These are phyloP conservation scores for Ceriops zippeliana DNA, from an alignment of 345 rosid genomes.

Conservation along the genomic window DNA sequence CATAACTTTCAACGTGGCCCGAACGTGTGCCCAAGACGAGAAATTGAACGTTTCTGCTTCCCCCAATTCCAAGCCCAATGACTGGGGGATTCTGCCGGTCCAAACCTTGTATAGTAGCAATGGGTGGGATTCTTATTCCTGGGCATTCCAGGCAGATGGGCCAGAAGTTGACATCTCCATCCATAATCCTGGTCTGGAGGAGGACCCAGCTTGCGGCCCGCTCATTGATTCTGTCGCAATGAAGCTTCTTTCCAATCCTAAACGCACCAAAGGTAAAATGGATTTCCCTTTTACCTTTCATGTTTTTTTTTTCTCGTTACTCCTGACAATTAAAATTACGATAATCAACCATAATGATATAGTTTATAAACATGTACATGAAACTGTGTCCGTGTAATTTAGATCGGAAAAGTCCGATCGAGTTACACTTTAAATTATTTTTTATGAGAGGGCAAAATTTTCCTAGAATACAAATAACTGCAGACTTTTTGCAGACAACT, in stretches of 20 bases:
- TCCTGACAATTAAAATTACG: too few relatives aligned
- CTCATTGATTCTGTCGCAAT: conserved; percentile 63
- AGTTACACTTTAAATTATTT: too few relatives aligned
- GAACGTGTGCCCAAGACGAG: conserved; percentile 88
- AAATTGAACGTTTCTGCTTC: conserved; percentile 61
- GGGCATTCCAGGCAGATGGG: conserved; percentile 66
- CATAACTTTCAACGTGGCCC: conserved; percentile 64
- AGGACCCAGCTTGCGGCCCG: conserved; percentile 82
- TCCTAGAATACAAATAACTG: too few relatives aligned
- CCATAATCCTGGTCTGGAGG: conserved; percentile 73
- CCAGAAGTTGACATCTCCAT: conserved; percentile 40
- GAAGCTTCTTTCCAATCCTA: conserved; percentile 47
- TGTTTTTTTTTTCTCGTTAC: too few relatives aligned
- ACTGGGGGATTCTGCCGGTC: conserved; percentile 65
- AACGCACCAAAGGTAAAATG: conserved; percentile 34
- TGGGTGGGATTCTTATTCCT: conserved; percentile 80
- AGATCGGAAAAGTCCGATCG: too few relatives aligned
- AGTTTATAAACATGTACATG: too few relatives aligned
- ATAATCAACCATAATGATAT: too few relatives aligned
- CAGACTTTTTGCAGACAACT: conserved; percentile 40
- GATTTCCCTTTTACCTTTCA: neutral
- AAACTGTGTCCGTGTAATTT: too few relatives aligned
- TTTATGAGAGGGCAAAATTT: too few relatives aligned
- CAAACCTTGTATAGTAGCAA: conserved; percentile 82
- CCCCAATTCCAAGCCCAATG: conserved; percentile 35